These are phyloP conservation scores for Solanum paucissectum DNA, from an alignment of 257 asterid species.

Conservation along the genomic window DNA sequence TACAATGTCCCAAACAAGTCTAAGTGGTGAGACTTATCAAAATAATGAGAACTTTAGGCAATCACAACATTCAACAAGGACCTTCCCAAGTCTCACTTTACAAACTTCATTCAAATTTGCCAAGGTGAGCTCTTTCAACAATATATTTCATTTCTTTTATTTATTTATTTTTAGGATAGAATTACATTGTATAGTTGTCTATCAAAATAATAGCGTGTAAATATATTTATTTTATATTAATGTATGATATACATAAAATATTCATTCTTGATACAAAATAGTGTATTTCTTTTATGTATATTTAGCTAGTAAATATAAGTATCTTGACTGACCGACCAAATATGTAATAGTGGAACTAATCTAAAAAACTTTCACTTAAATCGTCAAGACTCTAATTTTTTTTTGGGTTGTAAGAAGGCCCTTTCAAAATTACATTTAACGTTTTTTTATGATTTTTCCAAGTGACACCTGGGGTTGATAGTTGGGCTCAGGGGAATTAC, in stretches of 20 bases:
- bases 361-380: not conserved
- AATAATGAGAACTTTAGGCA: not conserved
- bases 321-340: not conserved
- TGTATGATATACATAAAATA: not conserved
- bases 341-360: not conserved
- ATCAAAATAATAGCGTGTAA: not conserved
- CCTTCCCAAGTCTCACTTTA: not conserved
- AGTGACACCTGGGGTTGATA: not conserved
- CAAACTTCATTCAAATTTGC: not conserved
- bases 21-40: not conserved
- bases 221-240: not conserved
- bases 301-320: not conserved
- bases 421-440: not conserved
- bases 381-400: rapidly evolving
- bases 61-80: not conserved
- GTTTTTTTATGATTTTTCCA: not conserved
- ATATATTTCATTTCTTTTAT: not conserved
- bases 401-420: not conserved
- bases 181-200: not conserved
- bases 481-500: not conserved
- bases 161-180: not conserved
- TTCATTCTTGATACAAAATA: not conserved
- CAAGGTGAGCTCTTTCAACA: not conserved
- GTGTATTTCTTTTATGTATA: not conserved
- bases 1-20: not conserved